Base-by-base conservation (phyloP, 108 stramenopile species). In the Skeletonema grethae region DNA sequence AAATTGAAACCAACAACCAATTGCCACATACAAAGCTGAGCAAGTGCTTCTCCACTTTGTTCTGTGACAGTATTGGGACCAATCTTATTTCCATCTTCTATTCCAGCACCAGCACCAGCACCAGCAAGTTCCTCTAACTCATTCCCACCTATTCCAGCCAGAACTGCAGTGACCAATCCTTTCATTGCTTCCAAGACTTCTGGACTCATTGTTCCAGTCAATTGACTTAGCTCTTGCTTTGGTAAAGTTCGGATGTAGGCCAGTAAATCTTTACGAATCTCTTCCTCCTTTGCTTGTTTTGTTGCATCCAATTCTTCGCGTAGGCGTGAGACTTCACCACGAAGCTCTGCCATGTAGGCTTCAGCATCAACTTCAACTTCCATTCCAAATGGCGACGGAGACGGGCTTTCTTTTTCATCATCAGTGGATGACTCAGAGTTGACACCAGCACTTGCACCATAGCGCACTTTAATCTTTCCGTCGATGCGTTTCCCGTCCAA, bases 1-100 rank as follows among this genome's bases (percentile, higher is more conserved):
- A 98, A 82, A 79, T 95, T 95, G 84, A 93, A 98, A 13, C 97
- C 97, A 32, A 97, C 90, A 10, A 90, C 96, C 32, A 98, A 87
- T 79, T 98, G 97, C 97, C 97, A 98, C 97, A 98, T 97, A 74
- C 96, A 97, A n/a, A 98, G 76, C 75, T 97, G 96, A 7, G 96
- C 96, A 90, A 98, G 90, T 43, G 93, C 90, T 66, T 90, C 90
- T 4, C 94, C 90, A 53, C 90, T 93, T 70, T 97, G 96, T 67
- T 98, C 96, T 5, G 95, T 95, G 5, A 96, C 81, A 5, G 95
- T 95, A 57, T 89, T 79, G 24, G 91, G 84, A 16, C 79, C 82
- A 60, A 94, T 88, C 53, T 86, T 83, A 57, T 61, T 78, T 32
- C 79, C 82, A 55, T 81, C 85, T 18, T 57, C 57, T 25, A 28